Evolutionary conservation across 1,284 basidiomycete genomes (phyloP).

Genomic region (Boletus mariae): DNA sequence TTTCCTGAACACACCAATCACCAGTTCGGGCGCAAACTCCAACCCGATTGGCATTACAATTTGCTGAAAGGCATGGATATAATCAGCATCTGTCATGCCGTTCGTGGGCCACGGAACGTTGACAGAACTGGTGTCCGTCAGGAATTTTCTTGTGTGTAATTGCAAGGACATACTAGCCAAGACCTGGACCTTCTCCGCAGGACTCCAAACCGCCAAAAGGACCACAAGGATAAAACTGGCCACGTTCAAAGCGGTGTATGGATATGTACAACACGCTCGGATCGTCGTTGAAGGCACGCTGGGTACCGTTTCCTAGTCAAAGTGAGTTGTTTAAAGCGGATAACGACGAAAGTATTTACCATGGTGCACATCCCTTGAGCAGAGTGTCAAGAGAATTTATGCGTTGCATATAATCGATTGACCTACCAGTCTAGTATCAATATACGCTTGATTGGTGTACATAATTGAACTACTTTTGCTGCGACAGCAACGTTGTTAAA

Average conservation of each 20-base stretch:
- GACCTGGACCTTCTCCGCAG: slow-evolving; percentile 79
- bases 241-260: slow-evolving; percentile 90
- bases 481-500: slow-evolving; percentile 99
- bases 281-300: slow-evolving; percentile 92
- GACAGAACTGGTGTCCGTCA: slow-evolving; percentile 61
- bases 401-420: slow-evolving; percentile 5
- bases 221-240: slow-evolving; percentile 89
- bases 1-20: slow-evolving; percentile 73
- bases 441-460: slow-evolving; percentile 71
- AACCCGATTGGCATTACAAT: slow-evolving; percentile 96
- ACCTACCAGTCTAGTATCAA: slow-evolving; percentile 94
- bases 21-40: slow-evolving; percentile 94
- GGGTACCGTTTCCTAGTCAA: slow-evolving; percentile 86
- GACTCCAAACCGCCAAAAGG: slow-evolving; percentile 85
- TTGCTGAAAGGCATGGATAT: slow-evolving; percentile 93
- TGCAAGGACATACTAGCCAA: slow-evolving; percentile 69
- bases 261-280: slow-evolving; percentile 93
- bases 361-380: slow-evolving; percentile 91
- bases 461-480: slow-evolving; percentile 71
- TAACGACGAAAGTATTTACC: slow-evolving; percentile 45
- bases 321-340: slow-evolving; percentile 9
- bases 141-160: slow-evolving; percentile 3
- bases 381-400: slow-evolving; percentile 8
- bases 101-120: slow-evolving; percentile 93
- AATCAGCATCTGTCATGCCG: slow-evolving; percentile 94